A percentile compares a stretch with the other conserved stretches of the same genome.
Conservation (phyloP, 2,329 filamentous ascomycete species). For the Cadophora gregata region DNA sequence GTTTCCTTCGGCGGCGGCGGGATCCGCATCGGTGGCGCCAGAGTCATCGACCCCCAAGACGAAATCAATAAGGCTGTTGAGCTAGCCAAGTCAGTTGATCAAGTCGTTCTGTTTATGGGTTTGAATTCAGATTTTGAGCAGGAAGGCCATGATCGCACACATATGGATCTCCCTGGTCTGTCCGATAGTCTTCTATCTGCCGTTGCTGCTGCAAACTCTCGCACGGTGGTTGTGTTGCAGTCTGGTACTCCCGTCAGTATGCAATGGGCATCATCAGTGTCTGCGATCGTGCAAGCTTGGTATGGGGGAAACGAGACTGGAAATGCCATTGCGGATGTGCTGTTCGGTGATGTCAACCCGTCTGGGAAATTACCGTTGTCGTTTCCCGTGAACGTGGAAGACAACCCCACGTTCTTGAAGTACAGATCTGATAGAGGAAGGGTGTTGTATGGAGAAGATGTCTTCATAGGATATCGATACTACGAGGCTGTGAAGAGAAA, state of each 20-base stretch:
- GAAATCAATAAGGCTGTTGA: not conserved
- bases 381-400: not conserved
- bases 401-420: not conserved
- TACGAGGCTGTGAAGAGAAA: slow-evolving; percentile 71
- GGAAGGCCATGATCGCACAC: slow-evolving; percentile 40
- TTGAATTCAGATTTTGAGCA: slow-evolving; percentile 33
- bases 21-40: slow-evolving; percentile 66
- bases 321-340: slow-evolving; percentile 76
- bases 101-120: slow-evolving; percentile 72
- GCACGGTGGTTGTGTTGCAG: slow-evolving; percentile 73
- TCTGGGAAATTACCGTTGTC: not conserved
- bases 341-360: slow-evolving; percentile 76
- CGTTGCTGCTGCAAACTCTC: slow-evolving; percentile 61
- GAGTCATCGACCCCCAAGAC: not conserved
- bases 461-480: slow-evolving; percentile 80
- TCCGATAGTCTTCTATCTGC: slow-evolving; percentile 50
- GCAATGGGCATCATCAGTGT: slow-evolving; percentile 64
- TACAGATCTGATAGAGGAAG: slow-evolving; percentile 65
- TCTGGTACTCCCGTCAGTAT: slow-evolving; percentile 75
- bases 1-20: slow-evolving; percentile 55
- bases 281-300: slow-evolving; percentile 75
- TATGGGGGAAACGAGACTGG: slow-evolving; percentile 84
- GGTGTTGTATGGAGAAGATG: slow-evolving; percentile 77
- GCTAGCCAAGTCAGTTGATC: not conserved
- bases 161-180: slow-evolving; percentile 37